Evolutionary conservation across 1,284 basidiomycete genomes (phyloP).

Genomic region (Ustilago hordei): DNA sequence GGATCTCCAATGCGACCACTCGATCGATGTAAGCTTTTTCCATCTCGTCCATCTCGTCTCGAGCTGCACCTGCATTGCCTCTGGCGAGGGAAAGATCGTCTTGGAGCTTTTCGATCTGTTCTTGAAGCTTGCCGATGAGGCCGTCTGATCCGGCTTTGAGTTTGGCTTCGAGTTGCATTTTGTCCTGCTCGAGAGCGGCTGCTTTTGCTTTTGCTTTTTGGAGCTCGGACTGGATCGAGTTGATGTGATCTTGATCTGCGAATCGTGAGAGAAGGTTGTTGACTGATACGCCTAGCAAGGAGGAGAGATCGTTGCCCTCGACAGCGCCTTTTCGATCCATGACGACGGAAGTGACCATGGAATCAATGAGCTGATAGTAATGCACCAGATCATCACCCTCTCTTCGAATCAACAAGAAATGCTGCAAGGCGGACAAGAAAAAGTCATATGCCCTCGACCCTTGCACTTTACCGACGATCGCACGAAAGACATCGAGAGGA

Average conservation of each 20-base stretch:
- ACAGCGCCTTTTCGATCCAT: conserved; percentile 82
- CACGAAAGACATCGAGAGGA: conserved; percentile 87
- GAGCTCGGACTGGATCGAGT: conserved; percentile 82
- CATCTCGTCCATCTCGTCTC: conserved; percentile 80
- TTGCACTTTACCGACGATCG: conserved; percentile 79
- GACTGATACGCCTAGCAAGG: conserved; percentile 88
- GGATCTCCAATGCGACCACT: conserved; percentile 86
- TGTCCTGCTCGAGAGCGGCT: conserved; percentile 77
- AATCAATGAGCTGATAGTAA: conserved; percentile 93
- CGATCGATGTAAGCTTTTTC: conserved; percentile 85
- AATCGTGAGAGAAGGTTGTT: conserved; percentile 89
- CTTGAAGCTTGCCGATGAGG: conserved; percentile 84
- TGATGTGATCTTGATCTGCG: conserved; percentile 88
- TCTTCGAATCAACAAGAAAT: conserved; percentile 88
- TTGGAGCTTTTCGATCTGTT: conserved; percentile 79
- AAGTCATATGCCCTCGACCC: conserved; percentile 85
- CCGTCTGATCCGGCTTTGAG: conserved; percentile 84
- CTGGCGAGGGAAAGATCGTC: conserved; percentile 83
- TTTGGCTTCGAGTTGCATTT: conserved; percentile 78
- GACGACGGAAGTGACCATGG: conserved; percentile 91
- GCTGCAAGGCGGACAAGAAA: conserved; percentile 91
- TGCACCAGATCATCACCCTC: conserved; percentile 81
- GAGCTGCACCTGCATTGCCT: conserved; percentile 74
- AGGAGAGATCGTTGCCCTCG: conserved; percentile 79
- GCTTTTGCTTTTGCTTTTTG: conserved; percentile 78